Evolutionary conservation across 2,329 filamentous ascomycete species (phyloP).

Genomic region (Daldinia sp.): DNA sequence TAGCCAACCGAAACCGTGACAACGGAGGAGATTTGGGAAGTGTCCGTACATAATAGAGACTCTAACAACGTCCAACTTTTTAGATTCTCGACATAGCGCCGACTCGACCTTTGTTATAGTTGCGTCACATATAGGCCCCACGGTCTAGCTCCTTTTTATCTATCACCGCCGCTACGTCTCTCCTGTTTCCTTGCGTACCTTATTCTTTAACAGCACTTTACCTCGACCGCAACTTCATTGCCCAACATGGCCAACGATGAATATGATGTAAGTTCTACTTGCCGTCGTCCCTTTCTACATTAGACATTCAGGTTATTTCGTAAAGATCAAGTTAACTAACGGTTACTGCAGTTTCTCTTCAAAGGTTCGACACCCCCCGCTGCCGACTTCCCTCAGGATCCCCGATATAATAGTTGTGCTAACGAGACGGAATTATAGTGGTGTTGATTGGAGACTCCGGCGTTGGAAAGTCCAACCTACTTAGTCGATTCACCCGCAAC

Average conservation of each 20-base stretch:
- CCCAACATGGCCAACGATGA: slow-evolving; percentile 97
- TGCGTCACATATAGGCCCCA: slow-evolving; percentile 29
- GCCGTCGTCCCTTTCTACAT: slow-evolving; percentile 48
- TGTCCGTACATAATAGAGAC: slow-evolving; percentile 8
- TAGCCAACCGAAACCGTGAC: slow-evolving; percentile 26
- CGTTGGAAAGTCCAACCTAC: slow-evolving; percentile 99
- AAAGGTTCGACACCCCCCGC: slow-evolving; percentile 75
- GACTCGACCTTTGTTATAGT: slow-evolving; percentile 42
- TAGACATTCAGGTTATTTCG: not conserved
- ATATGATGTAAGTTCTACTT: slow-evolving; percentile 85
- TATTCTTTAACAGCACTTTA: slow-evolving; percentile 33
- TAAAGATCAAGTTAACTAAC: slow-evolving; percentile 51
- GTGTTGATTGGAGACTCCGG: slow-evolving; percentile 99
- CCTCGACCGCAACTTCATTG: slow-evolving; percentile 38
- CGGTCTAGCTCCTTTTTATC: slow-evolving; percentile 23
- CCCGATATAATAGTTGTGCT: slow-evolving; percentile 49
- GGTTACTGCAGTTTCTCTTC: slow-evolving; percentile 86
- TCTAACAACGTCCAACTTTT: slow-evolving; percentile 12
- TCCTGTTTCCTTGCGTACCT: slow-evolving; percentile 14
- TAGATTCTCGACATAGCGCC: slow-evolving; percentile 28
- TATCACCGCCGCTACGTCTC: slow-evolving; percentile 14
- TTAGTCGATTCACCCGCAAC: slow-evolving; percentile 99
- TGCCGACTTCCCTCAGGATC: slow-evolving; percentile 39
- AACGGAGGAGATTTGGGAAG: slow-evolving; percentile 23
- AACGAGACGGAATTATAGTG: slow-evolving; percentile 66